These are phyloP conservation scores for Friedmanniomyces endolithicus DNA, from an alignment of 495 filamentous ascomycete species.

Conservation along the genomic window DNA sequence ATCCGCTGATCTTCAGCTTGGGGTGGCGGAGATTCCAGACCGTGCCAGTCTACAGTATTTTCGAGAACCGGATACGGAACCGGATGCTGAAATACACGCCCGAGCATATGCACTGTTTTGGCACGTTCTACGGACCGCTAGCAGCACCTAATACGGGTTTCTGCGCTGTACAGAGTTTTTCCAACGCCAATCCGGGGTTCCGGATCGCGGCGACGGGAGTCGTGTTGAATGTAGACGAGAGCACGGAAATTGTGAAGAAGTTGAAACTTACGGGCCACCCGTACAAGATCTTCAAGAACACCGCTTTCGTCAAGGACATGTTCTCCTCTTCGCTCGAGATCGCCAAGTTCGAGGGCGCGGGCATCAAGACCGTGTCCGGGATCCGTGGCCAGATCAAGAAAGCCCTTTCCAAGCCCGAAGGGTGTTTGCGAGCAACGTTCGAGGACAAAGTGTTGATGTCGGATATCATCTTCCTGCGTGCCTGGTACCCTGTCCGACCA, in stretches of 20 bases:
- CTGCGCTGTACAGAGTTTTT: constrained; percentile 83
- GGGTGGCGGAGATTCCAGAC: constrained; percentile 96
- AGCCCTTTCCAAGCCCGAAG: constrained; percentile 80
- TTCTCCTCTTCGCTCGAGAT: constrained; percentile 85
- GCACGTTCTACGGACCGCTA: constrained; percentile 85
- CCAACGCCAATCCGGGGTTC: constrained; percentile 78
- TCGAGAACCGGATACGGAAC: constrained; percentile 82
- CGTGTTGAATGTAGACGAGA: constrained; percentile 83
- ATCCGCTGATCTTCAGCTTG: constrained; percentile 90
- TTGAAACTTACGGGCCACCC: constrained; percentile 85
- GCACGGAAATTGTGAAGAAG: constrained; percentile 95
- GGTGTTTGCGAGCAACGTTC: constrained; percentile 89
- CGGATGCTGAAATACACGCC: constrained; percentile 96
- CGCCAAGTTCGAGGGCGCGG: constrained; percentile 94
- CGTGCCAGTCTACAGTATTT: constrained; percentile 85
- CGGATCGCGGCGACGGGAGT: constrained; percentile 88
- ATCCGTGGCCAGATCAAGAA: constrained; percentile 94
- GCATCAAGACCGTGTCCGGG: constrained; percentile 89
- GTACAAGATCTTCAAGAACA: constrained; percentile 98
- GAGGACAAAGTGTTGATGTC: constrained; percentile 96
- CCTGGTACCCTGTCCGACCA: constrained; percentile 92
- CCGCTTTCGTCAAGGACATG: constrained; percentile 98
- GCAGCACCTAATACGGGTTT: constrained; percentile 94
- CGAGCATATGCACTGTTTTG: constrained; percentile 97
- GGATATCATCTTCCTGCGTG: constrained; percentile 88